phyloP scores from a whole-genome alignment of 2,329 filamentous ascomycete genomes.

The Hypoxylon sp. region DNA sequence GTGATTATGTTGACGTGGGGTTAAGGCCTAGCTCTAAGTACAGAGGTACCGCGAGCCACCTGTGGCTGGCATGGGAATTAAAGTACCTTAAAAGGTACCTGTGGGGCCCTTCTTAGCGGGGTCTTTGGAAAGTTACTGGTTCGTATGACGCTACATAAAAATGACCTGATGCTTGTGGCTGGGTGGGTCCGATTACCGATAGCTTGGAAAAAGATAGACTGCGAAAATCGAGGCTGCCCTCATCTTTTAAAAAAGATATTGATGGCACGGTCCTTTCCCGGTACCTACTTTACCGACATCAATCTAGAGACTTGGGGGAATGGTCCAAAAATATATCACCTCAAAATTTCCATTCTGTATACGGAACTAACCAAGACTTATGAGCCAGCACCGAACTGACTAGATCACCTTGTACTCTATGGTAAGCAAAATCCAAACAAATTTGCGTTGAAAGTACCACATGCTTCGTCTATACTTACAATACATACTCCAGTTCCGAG shows the following conservation, averaged over 20 bases:
- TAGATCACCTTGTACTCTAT: not conserved
- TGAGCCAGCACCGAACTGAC: not conserved
- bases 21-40: constrained; percentile 15
- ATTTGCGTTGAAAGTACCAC: constrained; percentile 5
- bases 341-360: not conserved
- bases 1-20: constrained; percentile 20
- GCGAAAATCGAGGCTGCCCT: constrained; percentile 18
- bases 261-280: not conserved
- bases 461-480: constrained; percentile 4
- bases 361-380: not conserved
- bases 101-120: not conserved
- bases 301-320: not conserved
- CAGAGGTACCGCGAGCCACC: constrained; percentile 17
- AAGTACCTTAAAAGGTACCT: not conserved
- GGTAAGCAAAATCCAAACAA: constrained; percentile 5
- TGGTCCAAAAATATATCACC: not conserved
- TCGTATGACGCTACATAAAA: not conserved
- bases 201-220: constrained; percentile 22
- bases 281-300: not conserved
- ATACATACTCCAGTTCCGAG: constrained; percentile 14
- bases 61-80: constrained; percentile 7
- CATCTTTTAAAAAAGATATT: constrained; percentile 3
- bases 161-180: constrained; percentile 31
- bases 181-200: constrained; percentile 32
- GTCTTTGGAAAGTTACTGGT: not conserved